Evolutionary conservation across 352 stramenopile species (phyloP), one percentile per base, ranked within the genome.

Genomic region (Phytophthora foliorum): DNA sequence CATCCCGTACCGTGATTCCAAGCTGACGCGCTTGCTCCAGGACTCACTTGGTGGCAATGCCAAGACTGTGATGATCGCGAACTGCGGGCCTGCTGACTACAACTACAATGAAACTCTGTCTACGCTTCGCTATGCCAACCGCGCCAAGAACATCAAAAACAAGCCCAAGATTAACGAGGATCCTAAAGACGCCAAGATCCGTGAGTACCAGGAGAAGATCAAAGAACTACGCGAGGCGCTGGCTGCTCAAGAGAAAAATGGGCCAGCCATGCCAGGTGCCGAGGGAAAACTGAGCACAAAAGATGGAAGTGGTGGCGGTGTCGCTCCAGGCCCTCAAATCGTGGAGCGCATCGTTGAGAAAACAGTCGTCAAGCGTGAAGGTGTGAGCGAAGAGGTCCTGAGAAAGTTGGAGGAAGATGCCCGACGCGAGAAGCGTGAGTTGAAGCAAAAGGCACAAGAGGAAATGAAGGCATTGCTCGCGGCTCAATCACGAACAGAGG

Each of bases 61-160:
- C 0, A 97, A 98, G 77, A 99, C 96, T 6, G 93, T 98, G 46
- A 99, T 99, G 97, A 98, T 98, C 56, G 97, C 97, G n/a, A 98
- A 98, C 78, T 97, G 91, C 57, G 96, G 96, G 11, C 96, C 97
- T 1, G 96, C 96, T 1, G 95, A 98, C 80, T 99, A 98, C 75
- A 99, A 99, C 72, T 98, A 98, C 70, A 97, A 99, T 62, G 82
- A 90, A 72, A 98, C 93, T 17, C 57, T 98, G 22, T 97, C 88
- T 25, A 98, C 96, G n/a, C 64, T 99, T 29, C 89, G 93, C 22
- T 99, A 98, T 67, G 96, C 94, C 3, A 97, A 98, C 57, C 88
- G 95, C 13, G 94, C 96, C 41, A 88, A 97, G 57, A 98, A 98
- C 72, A 98, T 99, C 60, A 96, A 97, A 57, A 98, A 98, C 82